These are phyloP conservation scores for Pythium monospermum DNA, from an alignment of 352 stramenopile genomes.

Conservation along the genomic window DNA sequence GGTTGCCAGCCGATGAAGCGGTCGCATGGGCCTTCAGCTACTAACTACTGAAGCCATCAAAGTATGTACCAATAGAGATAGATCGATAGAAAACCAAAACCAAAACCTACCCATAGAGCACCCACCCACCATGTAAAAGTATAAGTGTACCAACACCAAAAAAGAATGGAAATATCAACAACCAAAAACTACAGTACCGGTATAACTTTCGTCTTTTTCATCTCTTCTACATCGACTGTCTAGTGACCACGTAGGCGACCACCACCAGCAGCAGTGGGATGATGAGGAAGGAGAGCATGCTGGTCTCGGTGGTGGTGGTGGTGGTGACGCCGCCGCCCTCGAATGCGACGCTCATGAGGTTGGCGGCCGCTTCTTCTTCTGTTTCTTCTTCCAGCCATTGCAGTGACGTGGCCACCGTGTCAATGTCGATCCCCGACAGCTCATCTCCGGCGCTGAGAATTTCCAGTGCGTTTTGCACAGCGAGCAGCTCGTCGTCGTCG, in stretches of 20 bases:
- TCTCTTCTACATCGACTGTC: background rate
- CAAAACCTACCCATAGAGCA: constrained; percentile 8
- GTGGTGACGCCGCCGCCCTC: background rate
- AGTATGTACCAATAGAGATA: constrained; percentile 5
- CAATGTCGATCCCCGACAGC: constrained; percentile 10
- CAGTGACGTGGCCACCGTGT: constrained; percentile 7
- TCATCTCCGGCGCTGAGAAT: constrained; percentile 34
- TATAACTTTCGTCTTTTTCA: background rate
- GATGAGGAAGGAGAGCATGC: constrained; percentile 25
- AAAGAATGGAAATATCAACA: background rate
- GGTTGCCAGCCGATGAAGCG: constrained; percentile 48
- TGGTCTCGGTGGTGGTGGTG: background rate
- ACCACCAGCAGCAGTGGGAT: constrained; percentile 32
- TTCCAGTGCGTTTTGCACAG: constrained; percentile 52
- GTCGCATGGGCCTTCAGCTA: constrained; percentile 81
- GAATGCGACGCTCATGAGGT: background rate
- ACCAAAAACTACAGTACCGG: background rate
- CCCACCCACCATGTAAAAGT: constrained; percentile 11
- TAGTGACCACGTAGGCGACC: constrained; percentile 21
- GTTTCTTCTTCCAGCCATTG: constrained; percentile 14
- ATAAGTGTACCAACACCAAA: constrained; percentile 8
- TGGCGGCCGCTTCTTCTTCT: background rate
- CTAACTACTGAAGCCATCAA: constrained; percentile 24
- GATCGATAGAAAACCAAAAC: too few relatives aligned
- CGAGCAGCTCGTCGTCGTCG: constrained; percentile 35